Percentiles rank a stretch among this genome's conserved stretches.
Conservation (phyloP, 257 asterid genomes). For the Solanum clarkiae region DNA sequence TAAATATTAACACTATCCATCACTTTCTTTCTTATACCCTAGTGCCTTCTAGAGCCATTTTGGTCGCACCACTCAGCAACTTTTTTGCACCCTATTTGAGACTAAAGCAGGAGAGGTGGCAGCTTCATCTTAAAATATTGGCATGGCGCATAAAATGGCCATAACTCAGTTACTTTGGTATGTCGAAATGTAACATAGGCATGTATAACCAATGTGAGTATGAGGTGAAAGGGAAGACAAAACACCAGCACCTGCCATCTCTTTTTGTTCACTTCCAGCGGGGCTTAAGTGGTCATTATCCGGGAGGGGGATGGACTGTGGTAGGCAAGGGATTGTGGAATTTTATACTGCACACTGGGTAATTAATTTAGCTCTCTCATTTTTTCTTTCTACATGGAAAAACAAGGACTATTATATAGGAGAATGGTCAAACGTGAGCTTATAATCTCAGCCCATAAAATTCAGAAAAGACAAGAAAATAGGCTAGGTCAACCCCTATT, state of each 20-base stretch:
- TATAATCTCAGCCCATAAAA: not conserved
- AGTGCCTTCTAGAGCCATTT: not conserved
- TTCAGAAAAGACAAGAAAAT: not conserved
- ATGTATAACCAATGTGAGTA: not conserved
- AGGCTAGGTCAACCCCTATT: not conserved
- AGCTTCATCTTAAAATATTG: not conserved
- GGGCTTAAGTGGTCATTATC: slow-evolving; percentile 4
- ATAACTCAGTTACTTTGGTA: not conserved
- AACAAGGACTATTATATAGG: not conserved
- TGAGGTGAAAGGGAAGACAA: not conserved
- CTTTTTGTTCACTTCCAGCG: not conserved
- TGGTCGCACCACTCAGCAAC: not conserved
- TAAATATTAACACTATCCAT: not conserved
- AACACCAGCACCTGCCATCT: not conserved
- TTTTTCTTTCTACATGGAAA: not conserved
- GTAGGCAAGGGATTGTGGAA: not conserved
- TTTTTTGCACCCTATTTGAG: not conserved
- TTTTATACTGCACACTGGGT: not conserved
- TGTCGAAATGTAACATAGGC: not conserved
- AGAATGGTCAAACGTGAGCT: not conserved
- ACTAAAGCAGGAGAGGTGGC: not conserved
- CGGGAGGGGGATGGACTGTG: not conserved
- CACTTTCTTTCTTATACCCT: not conserved
- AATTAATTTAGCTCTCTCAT: not conserved
- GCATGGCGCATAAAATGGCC: not conserved